Evolutionary conservation across 78 protist species (phyloP), one percentile per base, ranked within the genome.

Genomic region (Isochrysis galbana): DNA sequence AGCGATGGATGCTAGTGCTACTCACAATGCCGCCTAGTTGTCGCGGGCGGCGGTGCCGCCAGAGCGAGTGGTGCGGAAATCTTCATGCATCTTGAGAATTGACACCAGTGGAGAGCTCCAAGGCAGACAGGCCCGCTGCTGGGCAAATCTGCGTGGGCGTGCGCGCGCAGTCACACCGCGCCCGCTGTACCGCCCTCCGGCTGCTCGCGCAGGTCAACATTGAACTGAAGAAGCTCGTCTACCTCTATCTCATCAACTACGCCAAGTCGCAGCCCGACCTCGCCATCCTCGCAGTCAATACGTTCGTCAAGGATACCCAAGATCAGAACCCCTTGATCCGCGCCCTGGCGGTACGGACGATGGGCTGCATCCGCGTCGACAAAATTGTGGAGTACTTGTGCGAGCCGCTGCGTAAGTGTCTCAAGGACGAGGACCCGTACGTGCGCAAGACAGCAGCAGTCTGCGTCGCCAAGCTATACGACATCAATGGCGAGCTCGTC

Each of bases 361-460:
- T 99, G 99, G 99, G 99, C 67, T 98, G 98, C 96, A 98, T 99
- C 69, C 97, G 99, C 36, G 99, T 99, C 21, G 97, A 96, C 90
- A 87, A 93, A 29, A 98, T 99, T 84, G 94, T 70, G n/a, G 94
- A 93, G 67, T 72, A 93, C 69, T 84, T 88, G 42, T 87, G 89
- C 46, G 93, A 93, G 72, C 91, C 91, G 26, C 96, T 99, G 41
- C 92, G 98, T 54, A 87, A 89, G 47, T 93, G 96, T 61, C 93
- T 99, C 54, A 94, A 95, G 95, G 86, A 77, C n/a, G 86, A 77
- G 86, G 86, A 77, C 86, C 99, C 99, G 46, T 99, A 99, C 92
- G 99, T 99, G 34, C 94, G 99, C 83, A 98, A 99, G 94, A 98
- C 99, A 0, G 99, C 99, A 48, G 99, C 99, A 32, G 95, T 99